Evolutionary conservation across 2,329 filamentous ascomycete species (phyloP).

Genomic region (Gaeumannomyces sp.): DNA sequence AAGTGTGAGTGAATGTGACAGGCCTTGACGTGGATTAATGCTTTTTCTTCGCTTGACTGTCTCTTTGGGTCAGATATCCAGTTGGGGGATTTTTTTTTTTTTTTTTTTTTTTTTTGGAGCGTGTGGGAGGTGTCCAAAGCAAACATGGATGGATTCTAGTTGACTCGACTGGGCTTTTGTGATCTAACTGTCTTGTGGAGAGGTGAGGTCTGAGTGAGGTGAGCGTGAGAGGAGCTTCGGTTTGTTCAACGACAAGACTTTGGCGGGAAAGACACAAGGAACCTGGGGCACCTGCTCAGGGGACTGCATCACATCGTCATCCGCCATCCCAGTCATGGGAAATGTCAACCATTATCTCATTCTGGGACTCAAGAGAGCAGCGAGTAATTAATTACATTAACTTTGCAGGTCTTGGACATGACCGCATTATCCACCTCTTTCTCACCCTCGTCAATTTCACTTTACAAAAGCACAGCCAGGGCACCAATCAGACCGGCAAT

Average conservation of each 20-base stretch:
- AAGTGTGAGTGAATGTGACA: not conserved
- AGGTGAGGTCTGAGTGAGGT: not conserved
- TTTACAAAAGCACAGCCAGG: not conserved
- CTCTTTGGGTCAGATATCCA: too few relatives aligned
- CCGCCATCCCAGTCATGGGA: too few relatives aligned
- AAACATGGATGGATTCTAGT: not conserved
- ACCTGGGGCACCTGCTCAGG: too few relatives aligned
- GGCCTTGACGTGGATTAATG: too few relatives aligned
- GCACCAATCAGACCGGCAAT: not conserved
- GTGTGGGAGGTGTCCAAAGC: not conserved
- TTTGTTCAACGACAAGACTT: too few relatives aligned
- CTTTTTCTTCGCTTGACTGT: not conserved
- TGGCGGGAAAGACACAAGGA: too few relatives aligned
- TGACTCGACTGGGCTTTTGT: not conserved
- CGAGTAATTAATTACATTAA: constrained; percentile 1
- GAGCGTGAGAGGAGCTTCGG: not conserved
- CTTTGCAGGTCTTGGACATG: not conserved
- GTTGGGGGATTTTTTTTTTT: too few relatives aligned
- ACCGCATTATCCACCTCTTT: not conserved
- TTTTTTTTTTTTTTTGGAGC: too few relatives aligned
- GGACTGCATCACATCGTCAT: too few relatives aligned
- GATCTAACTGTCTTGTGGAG: not conserved
- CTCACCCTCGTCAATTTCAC: not conserved
- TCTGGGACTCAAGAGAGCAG: not conserved
- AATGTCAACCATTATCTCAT: not conserved